phyloP scores from a whole-genome alignment of 371 early-diverging fungal genomes.

The Apophysomyces sp. region DNA sequence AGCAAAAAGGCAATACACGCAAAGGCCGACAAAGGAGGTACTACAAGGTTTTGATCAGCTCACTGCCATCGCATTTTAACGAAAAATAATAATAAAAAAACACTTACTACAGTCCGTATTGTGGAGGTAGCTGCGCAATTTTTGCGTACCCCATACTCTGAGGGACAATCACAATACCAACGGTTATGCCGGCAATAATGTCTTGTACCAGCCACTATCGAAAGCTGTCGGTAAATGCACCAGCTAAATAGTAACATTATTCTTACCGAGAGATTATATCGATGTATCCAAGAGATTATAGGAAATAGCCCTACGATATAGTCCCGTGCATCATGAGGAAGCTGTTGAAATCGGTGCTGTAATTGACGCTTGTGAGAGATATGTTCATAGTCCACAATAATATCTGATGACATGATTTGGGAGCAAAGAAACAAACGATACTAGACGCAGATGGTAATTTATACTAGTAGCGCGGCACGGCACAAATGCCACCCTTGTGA shows the following conservation, averaged over 20 bases:
- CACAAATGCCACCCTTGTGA: neutral
- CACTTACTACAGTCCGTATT: constrained; percentile 73
- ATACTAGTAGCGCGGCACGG: neutral
- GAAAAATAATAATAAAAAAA: neutral
- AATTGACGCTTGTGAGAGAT: constrained; percentile 18
- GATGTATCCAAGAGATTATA: constrained; percentile 64
- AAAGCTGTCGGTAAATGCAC: neutral
- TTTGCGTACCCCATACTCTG: constrained; percentile 86
- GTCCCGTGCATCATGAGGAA: constrained; percentile 25
- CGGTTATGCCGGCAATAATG: constrained; percentile 83
- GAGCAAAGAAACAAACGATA: neutral
- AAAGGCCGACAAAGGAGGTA: constrained; percentile 68
- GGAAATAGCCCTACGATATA: constrained; percentile 56
- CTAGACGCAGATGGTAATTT: neutral
- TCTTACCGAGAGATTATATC: constrained; percentile 54
- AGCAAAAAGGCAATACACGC: constrained; percentile 78
- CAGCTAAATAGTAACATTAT: neutral
- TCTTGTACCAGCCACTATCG: constrained; percentile 79
- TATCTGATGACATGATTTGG: constrained; percentile 5
- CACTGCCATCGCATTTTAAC: constrained; percentile 14
- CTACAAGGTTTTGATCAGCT: neutral
- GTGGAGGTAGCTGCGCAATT: constrained; percentile 78
- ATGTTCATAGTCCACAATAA: constrained; percentile 40
- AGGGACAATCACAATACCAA: constrained; percentile 86
- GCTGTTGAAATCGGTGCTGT: constrained; percentile 12